Conservation (phyloP, 1,284 basidiomycete genomes). For the Neonothopanus nambi region DNA sequence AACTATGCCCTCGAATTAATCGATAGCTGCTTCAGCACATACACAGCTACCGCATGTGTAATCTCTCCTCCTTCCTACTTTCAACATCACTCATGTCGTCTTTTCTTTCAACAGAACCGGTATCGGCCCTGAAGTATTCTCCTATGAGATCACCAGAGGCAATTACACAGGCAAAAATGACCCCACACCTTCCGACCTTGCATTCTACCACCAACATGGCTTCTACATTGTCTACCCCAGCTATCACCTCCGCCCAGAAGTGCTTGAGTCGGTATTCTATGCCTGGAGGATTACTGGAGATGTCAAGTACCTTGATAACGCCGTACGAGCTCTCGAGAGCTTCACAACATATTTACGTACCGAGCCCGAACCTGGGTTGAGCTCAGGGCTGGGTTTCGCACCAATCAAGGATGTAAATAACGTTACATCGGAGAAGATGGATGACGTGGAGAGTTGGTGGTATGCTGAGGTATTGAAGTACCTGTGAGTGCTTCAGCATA, state of each 20-base stretch:
- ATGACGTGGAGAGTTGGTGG: constrained; percentile 76
- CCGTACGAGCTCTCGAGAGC: constrained; percentile 43
- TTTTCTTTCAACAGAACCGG: constrained; percentile 67
- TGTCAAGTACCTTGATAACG: constrained; percentile 49
- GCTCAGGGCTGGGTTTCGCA: constrained; percentile 16
- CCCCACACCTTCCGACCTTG: constrained; percentile 27
- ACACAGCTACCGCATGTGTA: constrained; percentile 64
- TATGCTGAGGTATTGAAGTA: constrained; percentile 73
- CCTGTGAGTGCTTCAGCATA: too few species aligned
- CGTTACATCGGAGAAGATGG: constrained; percentile 35
- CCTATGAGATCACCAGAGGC: constrained; percentile 56
- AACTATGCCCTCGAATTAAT: constrained; percentile 57
- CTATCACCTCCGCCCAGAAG: constrained; percentile 65
- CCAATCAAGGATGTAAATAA: constrained; percentile 41
- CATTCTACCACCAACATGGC: constrained; percentile 62
- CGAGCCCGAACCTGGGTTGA: too few species aligned
- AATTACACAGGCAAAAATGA: too few species aligned
- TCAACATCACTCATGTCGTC: background rate
- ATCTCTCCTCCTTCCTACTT: background rate
- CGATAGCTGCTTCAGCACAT: constrained; percentile 77
- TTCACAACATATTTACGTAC: constrained; percentile 32
- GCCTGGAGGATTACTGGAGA: constrained; percentile 73
- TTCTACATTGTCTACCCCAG: constrained; percentile 50
- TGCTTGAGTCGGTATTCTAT: constrained; percentile 78
- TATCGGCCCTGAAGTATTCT: constrained; percentile 71